Conservation (phyloP, 1,284 basidiomycete genomes). For the Gastroboletus turbinatus region DNA sequence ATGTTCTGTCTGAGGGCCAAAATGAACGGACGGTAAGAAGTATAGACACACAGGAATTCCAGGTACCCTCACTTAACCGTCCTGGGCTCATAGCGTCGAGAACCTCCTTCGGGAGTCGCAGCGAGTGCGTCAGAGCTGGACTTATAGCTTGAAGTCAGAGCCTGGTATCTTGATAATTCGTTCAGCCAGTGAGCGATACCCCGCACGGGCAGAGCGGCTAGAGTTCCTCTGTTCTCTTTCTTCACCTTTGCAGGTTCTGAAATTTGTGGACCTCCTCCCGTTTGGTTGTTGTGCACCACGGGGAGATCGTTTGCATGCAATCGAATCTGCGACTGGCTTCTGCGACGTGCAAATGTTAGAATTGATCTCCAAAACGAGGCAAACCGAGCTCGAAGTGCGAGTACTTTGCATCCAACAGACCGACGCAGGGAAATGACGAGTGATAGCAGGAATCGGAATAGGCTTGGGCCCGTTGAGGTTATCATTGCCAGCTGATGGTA, state of each 20-base stretch:
- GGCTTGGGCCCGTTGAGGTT: neutral
- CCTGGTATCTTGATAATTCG: neutral
- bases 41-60: neutral
- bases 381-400: neutral
- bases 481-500: neutral
- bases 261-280: neutral
- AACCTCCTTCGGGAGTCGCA: slow-evolving; percentile 14
- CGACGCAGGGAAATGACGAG: slow-evolving; percentile 6
- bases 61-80: slow-evolving; percentile 2
- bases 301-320: neutral
- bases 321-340: neutral
- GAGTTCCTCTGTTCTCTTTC: neutral
- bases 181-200: neutral
- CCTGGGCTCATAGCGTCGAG: slow-evolving; percentile 10
- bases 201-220: neutral
- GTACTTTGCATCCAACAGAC: neutral
- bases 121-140: neutral
- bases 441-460: slow-evolving; percentile 5
- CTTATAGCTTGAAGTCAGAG: neutral
- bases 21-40: neutral
- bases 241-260: neutral
- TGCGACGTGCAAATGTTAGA: neutral
- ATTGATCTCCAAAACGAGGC: slow-evolving; percentile 13
- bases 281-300: neutral
- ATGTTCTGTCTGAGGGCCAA: neutral